Conservation (phyloP, 805 yeast genomes). For the Starmera amethionina region DNA sequence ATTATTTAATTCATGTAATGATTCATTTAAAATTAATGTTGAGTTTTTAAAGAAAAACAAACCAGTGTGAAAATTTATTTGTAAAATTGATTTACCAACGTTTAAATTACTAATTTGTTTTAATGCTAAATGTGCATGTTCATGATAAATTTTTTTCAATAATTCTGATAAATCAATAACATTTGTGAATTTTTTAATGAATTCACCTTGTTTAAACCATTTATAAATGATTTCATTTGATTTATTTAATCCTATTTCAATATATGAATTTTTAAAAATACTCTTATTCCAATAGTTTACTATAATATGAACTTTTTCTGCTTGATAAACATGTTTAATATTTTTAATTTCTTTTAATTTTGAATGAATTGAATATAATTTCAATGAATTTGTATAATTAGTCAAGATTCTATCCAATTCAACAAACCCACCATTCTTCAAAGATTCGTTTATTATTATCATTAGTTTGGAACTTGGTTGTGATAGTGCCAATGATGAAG, state of each 20-base stretch:
- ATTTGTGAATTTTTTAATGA: conserved; percentile 24
- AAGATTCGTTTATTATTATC: conserved; percentile 40
- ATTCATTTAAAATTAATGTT: conserved; percentile 21
- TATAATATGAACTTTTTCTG: conserved; percentile 42
- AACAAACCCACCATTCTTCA: conserved; percentile 34
- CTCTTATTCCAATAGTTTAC: conserved; percentile 59
- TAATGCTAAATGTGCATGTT: conserved; percentile 30
- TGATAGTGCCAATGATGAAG: conserved; percentile 12
- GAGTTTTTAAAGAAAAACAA: conserved; percentile 35
- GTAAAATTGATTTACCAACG: conserved; percentile 17
- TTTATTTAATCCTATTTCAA: conserved; percentile 52
- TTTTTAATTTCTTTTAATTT: conserved; percentile 45
- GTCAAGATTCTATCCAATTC: conserved; percentile 51
- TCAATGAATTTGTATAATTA: conserved; percentile 52
- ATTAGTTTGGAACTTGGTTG: conserved; percentile 32
- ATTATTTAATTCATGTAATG: conserved; percentile 15
- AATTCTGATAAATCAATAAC: conserved; percentile 25
- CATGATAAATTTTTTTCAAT: conserved; percentile 27
- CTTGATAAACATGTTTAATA: conserved; percentile 45
- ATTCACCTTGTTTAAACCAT: conserved; percentile 54
- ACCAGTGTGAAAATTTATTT: conserved; percentile 23
- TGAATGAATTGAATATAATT: conserved; percentile 47
- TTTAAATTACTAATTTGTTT: conserved; percentile 22
- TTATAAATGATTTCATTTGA: conserved; percentile 39
- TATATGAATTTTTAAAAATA: conserved; percentile 38